Percentiles rank a stretch among this genome's conserved stretches.
Conservation (phyloP, 169 alveolate species). For the Eimeria falciformis region DNA sequence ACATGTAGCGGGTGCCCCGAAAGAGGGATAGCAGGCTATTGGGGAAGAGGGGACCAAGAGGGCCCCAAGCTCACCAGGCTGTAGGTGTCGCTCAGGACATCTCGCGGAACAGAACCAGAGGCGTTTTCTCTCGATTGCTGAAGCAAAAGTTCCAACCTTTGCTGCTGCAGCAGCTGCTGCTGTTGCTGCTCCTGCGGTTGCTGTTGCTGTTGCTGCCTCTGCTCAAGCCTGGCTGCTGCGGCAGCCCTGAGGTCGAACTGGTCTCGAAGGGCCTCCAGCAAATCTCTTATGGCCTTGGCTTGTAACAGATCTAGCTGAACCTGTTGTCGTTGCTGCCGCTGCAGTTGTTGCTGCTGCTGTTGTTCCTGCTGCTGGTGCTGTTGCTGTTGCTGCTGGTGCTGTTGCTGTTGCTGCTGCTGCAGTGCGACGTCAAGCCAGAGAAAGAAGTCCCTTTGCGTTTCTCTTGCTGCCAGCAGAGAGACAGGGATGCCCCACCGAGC, state of each 20-base stretch:
- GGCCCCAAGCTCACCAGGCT: conserved; percentile 25
- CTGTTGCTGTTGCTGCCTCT: conserved; percentile 53
- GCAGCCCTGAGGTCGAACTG: conserved; percentile 54
- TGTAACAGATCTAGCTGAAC: not conserved
- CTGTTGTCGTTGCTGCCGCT: not conserved
- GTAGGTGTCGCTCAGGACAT: conserved; percentile 41
- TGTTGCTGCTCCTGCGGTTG: conserved; percentile 26
- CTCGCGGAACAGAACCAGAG: not conserved
- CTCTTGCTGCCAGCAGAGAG: conserved; percentile 27
- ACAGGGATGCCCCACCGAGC: conserved; percentile 63
- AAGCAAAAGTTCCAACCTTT: conserved; percentile 13
- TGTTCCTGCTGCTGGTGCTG: conserved; percentile 14
- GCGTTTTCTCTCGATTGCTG: not conserved
- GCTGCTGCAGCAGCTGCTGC: not conserved
- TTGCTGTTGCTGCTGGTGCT: conserved; percentile 19
- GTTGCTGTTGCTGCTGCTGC: conserved; percentile 49
- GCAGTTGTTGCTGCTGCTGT: conserved; percentile 5
- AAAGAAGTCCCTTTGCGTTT: conserved; percentile 17
- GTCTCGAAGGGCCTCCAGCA: conserved; percentile 21
- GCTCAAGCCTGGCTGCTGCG: conserved; percentile 31
- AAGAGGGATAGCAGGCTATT: not conserved
- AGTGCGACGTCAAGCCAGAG: conserved; percentile 49
- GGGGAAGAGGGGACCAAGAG: not conserved
- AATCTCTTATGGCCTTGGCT: conserved; percentile 27
- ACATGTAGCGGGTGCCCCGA: not conserved